phyloP scores from a whole-genome alignment of 768 basidiomycete species.

The Suillus occidentalis region DNA sequence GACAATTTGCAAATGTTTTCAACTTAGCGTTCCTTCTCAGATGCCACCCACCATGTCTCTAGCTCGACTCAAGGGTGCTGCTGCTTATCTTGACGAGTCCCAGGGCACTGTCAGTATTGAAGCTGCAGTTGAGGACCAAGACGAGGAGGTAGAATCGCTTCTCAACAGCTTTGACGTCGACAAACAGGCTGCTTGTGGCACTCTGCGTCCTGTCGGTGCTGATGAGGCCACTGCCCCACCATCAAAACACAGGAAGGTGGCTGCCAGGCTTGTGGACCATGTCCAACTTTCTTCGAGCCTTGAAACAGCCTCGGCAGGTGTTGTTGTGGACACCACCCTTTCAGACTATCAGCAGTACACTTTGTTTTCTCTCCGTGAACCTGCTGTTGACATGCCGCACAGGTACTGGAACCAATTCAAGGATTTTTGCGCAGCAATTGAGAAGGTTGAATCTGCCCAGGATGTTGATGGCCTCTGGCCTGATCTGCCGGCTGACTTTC shows the following conservation, averaged over 20 bases:
- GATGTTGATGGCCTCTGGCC: constrained; percentile 11
- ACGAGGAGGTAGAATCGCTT: constrained; percentile 6
- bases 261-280: background rate
- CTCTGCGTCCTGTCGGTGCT: background rate
- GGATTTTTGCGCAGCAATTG: constrained; percentile 13
- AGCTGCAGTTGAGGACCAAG: constrained; percentile 6
- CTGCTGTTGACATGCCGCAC: background rate
- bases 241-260: background rate
- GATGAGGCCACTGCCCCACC: background rate
- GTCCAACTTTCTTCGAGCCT: background rate
- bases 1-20: no score
- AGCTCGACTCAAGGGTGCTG: background rate
- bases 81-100: background rate
- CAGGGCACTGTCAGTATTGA: background rate
- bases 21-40: no score
- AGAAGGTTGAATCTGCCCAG: constrained; percentile 14
- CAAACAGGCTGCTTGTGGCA: constrained; percentile 2
- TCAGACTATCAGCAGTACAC: constrained; percentile 30
- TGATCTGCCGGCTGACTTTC: constrained; percentile 18
- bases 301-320: constrained; percentile 26
- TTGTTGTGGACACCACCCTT: constrained; percentile 29
- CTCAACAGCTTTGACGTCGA: constrained; percentile 5
- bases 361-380: background rate
- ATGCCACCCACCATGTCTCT: background rate
- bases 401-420: constrained; percentile 19